A percentile compares a stretch with the other conserved stretches of the same genome.
These are phyloP conservation scores for Saturnispora saitoi DNA, from an alignment of 805 yeast species.

Conservation along the genomic window DNA sequence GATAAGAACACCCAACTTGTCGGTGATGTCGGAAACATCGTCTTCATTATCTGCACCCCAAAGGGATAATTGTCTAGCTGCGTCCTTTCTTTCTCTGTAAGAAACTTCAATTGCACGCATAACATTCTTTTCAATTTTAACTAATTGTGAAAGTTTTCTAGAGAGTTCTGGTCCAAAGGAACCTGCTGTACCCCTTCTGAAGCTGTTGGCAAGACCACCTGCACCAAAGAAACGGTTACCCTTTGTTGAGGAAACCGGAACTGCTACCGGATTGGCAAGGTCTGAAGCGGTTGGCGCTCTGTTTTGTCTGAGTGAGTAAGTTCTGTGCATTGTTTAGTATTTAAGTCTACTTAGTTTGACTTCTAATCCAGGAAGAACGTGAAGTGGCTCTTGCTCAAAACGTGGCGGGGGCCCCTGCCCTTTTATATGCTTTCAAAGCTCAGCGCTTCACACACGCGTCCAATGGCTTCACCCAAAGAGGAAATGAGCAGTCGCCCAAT, in stretches of 20 bases:
- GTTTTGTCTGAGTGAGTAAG: conserved; percentile 68
- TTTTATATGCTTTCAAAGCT: neutral
- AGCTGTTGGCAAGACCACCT: conserved; percentile 43
- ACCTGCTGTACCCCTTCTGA: conserved; percentile 67
- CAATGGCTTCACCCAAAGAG: neutral
- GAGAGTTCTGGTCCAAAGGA: conserved; percentile 74
- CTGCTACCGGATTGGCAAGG: conserved; percentile 73
- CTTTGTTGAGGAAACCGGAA: conserved; percentile 61
- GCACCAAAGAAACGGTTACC: conserved; percentile 71
- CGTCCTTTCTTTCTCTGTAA: conserved; percentile 70
- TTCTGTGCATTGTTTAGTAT: conserved; percentile 57
- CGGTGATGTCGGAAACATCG: conserved; percentile 79
- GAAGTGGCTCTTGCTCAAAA: neutral
- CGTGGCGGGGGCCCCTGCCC: conserved; percentile 3
- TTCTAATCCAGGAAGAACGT: too few relatives aligned
- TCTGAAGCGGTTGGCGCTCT: conserved; percentile 82
- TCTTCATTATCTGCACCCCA: conserved; percentile 90
- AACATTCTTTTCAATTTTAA: conserved; percentile 76
- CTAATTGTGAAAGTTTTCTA: conserved; percentile 62
- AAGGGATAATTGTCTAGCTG: conserved; percentile 70
- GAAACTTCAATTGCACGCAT: conserved; percentile 71
- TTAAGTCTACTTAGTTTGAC: neutral
- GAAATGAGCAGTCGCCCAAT: neutral
- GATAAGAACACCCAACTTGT: conserved; percentile 74
- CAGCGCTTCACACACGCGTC: neutral